Conservation (phyloP, 257 asterid species). For the Solanum pimpinellifolium region DNA sequence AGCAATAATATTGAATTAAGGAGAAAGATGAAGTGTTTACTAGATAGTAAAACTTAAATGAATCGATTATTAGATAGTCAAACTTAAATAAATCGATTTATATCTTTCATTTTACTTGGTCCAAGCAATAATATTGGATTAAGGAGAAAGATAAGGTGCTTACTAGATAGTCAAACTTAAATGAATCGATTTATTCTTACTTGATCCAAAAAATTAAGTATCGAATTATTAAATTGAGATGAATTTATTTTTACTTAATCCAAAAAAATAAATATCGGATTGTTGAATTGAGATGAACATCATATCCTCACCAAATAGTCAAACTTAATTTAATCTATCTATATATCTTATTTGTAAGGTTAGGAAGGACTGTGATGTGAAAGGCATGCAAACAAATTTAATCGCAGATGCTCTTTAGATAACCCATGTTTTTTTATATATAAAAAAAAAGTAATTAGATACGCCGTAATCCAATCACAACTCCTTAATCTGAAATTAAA, state of each 20-base stretch:
- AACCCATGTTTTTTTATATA: no score
- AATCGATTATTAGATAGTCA: no score
- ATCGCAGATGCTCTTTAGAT: neutral
- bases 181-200: neutral
- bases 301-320: neutral
- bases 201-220: rapidly evolving
- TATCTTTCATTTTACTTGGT: neutral
- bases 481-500: neutral
- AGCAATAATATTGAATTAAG: neutral
- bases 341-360: neutral
- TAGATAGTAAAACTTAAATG: neutral
- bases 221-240: no score
- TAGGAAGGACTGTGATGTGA: neutral
- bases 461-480: neutral
- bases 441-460: neutral
- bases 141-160: neutral
- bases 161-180: no score
- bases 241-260: neutral
- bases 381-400: neutral
- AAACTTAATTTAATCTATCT: neutral
- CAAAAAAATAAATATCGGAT: no score
- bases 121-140: neutral
- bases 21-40: neutral
- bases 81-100: no score
- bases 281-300: neutral